A percentile compares a stretch with the other conserved stretches of the same genome.
Conservation (phyloP, 2,329 filamentous ascomycete genomes). For the Diaporthe sp. region DNA sequence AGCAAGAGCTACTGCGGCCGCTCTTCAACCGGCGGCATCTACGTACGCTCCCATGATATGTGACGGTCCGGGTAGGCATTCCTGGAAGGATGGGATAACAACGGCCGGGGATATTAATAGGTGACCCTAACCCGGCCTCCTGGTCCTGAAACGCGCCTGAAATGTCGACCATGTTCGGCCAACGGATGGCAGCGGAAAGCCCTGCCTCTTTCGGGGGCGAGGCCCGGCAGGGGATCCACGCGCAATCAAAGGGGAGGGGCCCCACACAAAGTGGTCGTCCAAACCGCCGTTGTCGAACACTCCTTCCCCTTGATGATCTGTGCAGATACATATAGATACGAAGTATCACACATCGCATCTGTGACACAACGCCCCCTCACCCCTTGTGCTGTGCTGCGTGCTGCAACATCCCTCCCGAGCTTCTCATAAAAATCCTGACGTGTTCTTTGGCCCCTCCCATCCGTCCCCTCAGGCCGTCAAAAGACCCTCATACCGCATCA, state of each 20-base stretch:
- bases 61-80: no score
- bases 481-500: neutral
- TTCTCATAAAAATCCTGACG: neutral
- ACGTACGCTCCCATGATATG: neutral
- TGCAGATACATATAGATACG: constrained; percentile 12
- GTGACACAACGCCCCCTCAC: neutral
- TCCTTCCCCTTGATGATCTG: constrained; percentile 23
- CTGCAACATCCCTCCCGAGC: neutral
- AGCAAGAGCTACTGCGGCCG: constrained; percentile 19
- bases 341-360: constrained; percentile 14
- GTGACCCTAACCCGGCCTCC: neutral
- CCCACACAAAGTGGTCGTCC: constrained; percentile 27
- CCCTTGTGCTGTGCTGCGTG: neutral
- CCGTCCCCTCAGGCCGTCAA: neutral
- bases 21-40: neutral
- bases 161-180: neutral
- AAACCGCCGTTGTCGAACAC: constrained; percentile 3
- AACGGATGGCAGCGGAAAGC: constrained; percentile 20
- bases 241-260: constrained; percentile 21
- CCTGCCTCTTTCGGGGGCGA: constrained; percentile 16
- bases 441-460: neutral
- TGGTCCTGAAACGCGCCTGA: constrained; percentile 7
- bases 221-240: constrained; percentile 24
- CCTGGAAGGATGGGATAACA: no score
- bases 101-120: constrained; percentile 15